Evolutionary conservation across 2,329 filamentous ascomycete species (phyloP).

Genomic region (Hortaea werneckii): DNA sequence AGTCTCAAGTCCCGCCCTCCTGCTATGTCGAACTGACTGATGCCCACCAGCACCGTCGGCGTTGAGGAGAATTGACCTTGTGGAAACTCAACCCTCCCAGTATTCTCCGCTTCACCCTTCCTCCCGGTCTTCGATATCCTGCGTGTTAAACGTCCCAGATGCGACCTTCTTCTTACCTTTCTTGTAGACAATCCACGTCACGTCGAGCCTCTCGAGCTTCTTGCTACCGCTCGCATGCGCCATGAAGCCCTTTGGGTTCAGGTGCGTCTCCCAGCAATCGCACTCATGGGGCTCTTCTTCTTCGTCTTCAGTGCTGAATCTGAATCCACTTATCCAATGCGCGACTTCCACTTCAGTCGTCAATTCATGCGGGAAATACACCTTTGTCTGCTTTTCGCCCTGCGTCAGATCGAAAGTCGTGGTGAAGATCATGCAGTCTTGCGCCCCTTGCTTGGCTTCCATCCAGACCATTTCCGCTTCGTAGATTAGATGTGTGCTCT

Average conservation of each 20-base stretch:
- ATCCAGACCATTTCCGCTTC: no score
- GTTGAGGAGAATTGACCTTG: constrained; percentile 5
- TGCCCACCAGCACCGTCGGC: constrained; percentile 8
- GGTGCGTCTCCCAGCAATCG: constrained; percentile 5
- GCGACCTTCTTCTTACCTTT: constrained; percentile 10
- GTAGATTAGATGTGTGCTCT: no score
- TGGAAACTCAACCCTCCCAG: constrained; percentile 6
- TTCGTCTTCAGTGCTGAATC: constrained; percentile 9
- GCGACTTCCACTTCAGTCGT: no score
- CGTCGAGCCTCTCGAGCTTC: constrained; percentile 6
- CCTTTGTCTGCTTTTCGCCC: no score
- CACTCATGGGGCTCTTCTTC: constrained; percentile 4
- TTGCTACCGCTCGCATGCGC: constrained; percentile 7
- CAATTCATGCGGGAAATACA: no score
- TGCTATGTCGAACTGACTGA: no score
- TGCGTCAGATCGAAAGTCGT: no score
- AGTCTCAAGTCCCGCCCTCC: no score
- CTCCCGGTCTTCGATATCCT: constrained; percentile 1
- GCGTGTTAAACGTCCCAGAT: constrained; percentile 7
- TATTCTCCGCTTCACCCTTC: background rate
- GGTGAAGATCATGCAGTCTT: no score
- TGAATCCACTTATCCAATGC: background rate
- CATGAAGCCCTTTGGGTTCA: constrained; percentile 8
- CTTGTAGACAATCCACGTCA: constrained; percentile 9
- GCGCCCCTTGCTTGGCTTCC: no score